Conservation (phyloP, 179 eudicot species). For the Silene coronaria region DNA sequence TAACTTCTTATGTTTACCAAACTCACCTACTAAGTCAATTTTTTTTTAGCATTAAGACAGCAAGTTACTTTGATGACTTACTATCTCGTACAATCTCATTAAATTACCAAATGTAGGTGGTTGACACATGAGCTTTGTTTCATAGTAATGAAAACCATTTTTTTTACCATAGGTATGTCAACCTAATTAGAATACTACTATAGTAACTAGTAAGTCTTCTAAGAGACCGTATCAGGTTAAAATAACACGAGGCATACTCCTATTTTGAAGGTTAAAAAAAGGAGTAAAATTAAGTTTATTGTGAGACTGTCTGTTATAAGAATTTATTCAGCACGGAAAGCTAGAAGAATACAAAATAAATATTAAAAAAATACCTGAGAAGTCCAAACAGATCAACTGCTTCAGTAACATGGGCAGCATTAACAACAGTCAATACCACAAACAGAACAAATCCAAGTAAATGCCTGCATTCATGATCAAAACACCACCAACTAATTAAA, state of each 20-base stretch:
- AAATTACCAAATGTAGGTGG: neutral
- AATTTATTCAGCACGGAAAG: neutral
- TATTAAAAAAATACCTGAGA: constrained; percentile 38
- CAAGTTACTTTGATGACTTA: neutral
- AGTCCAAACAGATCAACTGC: constrained; percentile 58
- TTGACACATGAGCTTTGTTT: neutral
- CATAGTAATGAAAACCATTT: no score
- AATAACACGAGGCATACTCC: no score
- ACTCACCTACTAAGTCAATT: constrained; percentile 15
- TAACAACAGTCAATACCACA: constrained; percentile 54
- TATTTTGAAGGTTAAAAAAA: no score
- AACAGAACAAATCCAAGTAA: constrained; percentile 74
- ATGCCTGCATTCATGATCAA: constrained; percentile 51
- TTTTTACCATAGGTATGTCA: no score
- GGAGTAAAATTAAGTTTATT: no score
- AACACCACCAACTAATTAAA: neutral
- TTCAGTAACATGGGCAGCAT: constrained; percentile 53
- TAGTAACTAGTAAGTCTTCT: no score
- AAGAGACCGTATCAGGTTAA: no score
- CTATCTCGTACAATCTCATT: neutral
- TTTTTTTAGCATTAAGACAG: neutral
- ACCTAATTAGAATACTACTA: no score
- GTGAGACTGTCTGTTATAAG: no score
- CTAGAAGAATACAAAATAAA: neutral
- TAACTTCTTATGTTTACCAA: constrained; percentile 16